Evolutionary conservation across 2,329 filamentous ascomycete species (phyloP).

Genomic region (Colletotrichum brevisporum): DNA sequence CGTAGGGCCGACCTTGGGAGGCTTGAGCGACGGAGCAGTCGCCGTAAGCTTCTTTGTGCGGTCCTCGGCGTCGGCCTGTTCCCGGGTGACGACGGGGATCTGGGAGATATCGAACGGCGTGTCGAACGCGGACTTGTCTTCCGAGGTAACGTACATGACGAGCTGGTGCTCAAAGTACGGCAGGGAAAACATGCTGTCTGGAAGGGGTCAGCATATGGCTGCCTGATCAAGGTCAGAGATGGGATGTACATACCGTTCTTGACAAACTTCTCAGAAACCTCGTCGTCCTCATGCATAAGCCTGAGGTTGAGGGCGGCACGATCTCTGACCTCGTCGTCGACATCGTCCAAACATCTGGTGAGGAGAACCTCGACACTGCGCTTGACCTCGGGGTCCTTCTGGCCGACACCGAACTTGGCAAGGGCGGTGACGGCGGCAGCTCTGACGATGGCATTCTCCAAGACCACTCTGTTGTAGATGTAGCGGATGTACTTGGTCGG

Average conservation of each 20-base stretch:
- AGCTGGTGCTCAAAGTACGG: conserved; percentile 97
- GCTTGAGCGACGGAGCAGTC: conserved; percentile 92
- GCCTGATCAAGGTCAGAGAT: not conserved
- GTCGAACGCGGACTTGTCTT: conserved; percentile 87
- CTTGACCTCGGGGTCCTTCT: conserved; percentile 97
- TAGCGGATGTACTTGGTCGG: conserved; percentile 99
- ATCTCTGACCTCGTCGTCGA: conserved; percentile 97
- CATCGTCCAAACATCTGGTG: conserved; percentile 93
- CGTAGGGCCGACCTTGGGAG: conserved; percentile 83
- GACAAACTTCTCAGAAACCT: conserved; percentile 88
- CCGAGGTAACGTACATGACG: conserved; percentile 96
- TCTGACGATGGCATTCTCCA: conserved; percentile 96
- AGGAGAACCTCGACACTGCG: conserved; percentile 93
- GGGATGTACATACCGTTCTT: conserved; percentile 80
- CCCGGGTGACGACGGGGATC: conserved; percentile 93
- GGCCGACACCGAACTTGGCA: conserved; percentile 96
- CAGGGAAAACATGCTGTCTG: conserved; percentile 95
- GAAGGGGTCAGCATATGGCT: conserved; percentile 11
- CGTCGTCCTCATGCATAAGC: conserved; percentile 92
- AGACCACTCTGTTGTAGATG: conserved; percentile 97
- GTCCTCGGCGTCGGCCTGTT: conserved; percentile 96
- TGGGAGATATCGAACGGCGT: conserved; percentile 90
- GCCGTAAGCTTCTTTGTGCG: conserved; percentile 97
- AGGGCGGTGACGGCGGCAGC: conserved; percentile 95
- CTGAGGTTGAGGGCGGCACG: conserved; percentile 93